These are phyloP conservation scores for Fusarium sp. DNA, from an alignment of 2,329 filamentous ascomycete genomes.

Conservation along the genomic window DNA sequence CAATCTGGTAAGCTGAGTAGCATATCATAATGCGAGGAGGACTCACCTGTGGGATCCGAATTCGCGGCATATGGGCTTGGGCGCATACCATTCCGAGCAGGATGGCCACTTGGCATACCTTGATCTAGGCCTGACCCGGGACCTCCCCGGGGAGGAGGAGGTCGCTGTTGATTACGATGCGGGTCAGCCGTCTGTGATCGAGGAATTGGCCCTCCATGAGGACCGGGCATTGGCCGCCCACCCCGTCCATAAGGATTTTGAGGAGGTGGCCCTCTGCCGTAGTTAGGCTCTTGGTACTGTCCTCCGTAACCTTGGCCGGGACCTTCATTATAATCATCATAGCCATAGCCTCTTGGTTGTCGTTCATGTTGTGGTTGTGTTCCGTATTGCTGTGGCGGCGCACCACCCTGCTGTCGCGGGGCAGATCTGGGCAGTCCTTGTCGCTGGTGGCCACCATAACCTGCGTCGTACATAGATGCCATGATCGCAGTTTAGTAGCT, in stretches of 20 bases:
- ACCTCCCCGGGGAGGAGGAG: constrained; percentile 49
- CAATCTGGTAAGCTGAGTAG: constrained; percentile 20
- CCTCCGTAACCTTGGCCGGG: constrained; percentile 54
- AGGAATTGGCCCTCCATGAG: constrained; percentile 58
- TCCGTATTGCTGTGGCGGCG: constrained; percentile 51
- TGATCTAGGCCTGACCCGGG: constrained; percentile 47
- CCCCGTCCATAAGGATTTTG: constrained; percentile 61
- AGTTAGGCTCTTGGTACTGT: constrained; percentile 59
- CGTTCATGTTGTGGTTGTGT: constrained; percentile 57
- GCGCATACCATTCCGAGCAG: constrained; percentile 54
- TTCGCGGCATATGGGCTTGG: constrained; percentile 55
- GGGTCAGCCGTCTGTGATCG: constrained; percentile 55
- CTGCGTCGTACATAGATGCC: constrained; percentile 61
- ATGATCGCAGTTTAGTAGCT: constrained; percentile 48
- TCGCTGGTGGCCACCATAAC: constrained; percentile 57
- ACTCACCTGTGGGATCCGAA: constrained; percentile 57
- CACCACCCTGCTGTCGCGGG: constrained; percentile 51
- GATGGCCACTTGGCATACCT: constrained; percentile 44
- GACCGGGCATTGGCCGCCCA: constrained; percentile 55
- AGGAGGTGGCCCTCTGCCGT: constrained; percentile 53
- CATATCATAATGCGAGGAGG: not conserved
- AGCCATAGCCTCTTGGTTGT: constrained; percentile 59
- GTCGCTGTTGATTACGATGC: constrained; percentile 52
- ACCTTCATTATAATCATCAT: constrained; percentile 58
- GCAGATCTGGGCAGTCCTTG: constrained; percentile 56